Percentiles rank a stretch among this genome's conserved stretches.
Conservation (phyloP, 176 grass and related monocot species). For the Juncus effusus region DNA sequence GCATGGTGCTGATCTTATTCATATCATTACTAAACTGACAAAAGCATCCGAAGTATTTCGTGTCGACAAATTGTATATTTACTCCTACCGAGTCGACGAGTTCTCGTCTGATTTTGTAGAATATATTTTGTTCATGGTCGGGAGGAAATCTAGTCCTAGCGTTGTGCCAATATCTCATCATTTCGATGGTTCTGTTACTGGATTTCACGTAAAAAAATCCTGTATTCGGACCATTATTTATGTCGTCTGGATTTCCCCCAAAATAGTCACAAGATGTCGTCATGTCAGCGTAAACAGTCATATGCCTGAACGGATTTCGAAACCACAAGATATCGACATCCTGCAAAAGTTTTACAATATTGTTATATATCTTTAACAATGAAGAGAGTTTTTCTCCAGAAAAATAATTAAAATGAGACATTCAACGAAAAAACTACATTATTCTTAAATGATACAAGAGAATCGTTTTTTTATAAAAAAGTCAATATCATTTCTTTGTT, state of each 20-base stretch:
- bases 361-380: no score
- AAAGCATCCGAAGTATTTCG: conserved; percentile 39
- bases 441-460: no score
- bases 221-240: conserved; percentile 60
- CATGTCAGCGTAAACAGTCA: conserved; percentile 58
- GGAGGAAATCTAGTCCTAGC: conserved; percentile 19
- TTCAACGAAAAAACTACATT: no score
- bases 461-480: no score
- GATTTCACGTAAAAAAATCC: conserved; percentile 51
- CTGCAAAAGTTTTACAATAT: conserved; percentile 18
- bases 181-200: conserved; percentile 30
- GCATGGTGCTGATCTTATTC: conserved; percentile 57
- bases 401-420: no score
- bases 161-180: conserved; percentile 41
- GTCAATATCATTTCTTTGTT: no score
- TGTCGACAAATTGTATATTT: conserved; percentile 32
- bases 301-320: conserved; percentile 52
- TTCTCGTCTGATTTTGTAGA: conserved; percentile 54
- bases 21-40: conserved; percentile 53
- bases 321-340: conserved; percentile 72
- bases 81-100: conserved; percentile 16
- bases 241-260: conserved; percentile 38
- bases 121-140: conserved; percentile 55
- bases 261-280: conserved; percentile 43
- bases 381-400: no score